These are phyloP conservation scores for Erodium texanum DNA, from an alignment of 441 rosid genomes.

Conservation along the genomic window DNA sequence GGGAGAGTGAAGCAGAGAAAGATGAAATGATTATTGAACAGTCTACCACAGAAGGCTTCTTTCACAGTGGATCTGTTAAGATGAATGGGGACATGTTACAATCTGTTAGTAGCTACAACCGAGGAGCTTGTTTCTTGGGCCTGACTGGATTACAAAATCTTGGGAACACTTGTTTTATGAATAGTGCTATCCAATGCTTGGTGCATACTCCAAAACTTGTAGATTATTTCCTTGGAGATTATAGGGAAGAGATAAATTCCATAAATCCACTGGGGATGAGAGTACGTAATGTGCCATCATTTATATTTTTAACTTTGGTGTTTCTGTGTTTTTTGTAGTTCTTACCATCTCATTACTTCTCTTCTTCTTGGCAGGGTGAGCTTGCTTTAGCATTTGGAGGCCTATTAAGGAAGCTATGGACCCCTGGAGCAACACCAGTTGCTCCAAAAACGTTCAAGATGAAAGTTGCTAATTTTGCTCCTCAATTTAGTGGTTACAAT, in stretches of 20 bases:
- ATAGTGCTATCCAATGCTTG: conserved; percentile 70
- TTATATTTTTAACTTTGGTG: conserved; percentile 3
- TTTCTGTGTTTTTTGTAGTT: conserved; percentile 6
- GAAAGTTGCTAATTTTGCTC: conserved; percentile 65
- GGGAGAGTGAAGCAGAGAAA: conserved; percentile 49
- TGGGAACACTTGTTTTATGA: conserved; percentile 79
- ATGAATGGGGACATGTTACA: conserved; percentile 38
- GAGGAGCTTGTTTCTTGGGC: conserved; percentile 68
- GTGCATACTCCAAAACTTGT: conserved; percentile 71
- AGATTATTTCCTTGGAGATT: conserved; percentile 70
- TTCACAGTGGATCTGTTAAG: conserved; percentile 20
- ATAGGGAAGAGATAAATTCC: conserved; percentile 54
- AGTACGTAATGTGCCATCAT: conserved; percentile 30
- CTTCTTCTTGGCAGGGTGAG: conserved; percentile 42
- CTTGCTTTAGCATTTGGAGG: conserved; percentile 69
- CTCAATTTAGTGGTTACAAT: conserved; percentile 68
- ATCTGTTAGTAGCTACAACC: conserved; percentile 40
- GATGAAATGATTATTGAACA: conserved; percentile 40
- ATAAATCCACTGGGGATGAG: conserved; percentile 68
- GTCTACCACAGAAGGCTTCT: conserved; percentile 25
- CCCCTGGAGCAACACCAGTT: conserved; percentile 58
- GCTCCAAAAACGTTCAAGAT: conserved; percentile 60
- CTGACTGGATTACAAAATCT: conserved; percentile 71
- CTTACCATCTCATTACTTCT: conserved; percentile 1
- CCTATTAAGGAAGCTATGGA: conserved; percentile 63